Evolutionary conservation across 2,329 filamentous ascomycete genomes (phyloP).

Genomic region (Huntiella abstrusa): DNA sequence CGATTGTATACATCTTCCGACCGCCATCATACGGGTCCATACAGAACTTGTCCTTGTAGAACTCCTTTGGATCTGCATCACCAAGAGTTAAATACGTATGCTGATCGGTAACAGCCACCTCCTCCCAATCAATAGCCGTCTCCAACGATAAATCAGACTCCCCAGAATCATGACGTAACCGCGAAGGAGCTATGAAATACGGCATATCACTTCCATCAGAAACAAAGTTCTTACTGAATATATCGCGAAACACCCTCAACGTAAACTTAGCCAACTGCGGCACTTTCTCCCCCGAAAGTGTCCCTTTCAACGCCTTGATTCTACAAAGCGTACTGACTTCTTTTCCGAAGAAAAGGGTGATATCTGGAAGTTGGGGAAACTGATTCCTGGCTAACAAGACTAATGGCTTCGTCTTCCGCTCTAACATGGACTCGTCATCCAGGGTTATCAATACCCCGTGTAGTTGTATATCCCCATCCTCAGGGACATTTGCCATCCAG

Average conservation of each 20-base stretch:
- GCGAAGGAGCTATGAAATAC: constrained; percentile 60
- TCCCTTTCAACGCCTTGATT: constrained; percentile 24
- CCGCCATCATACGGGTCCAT: constrained; percentile 42
- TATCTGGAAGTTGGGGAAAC: constrained; percentile 45
- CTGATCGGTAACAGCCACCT: constrained; percentile 25
- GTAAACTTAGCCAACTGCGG: constrained; percentile 51
- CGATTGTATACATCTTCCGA: constrained; percentile 37
- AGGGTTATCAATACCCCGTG: constrained; percentile 37
- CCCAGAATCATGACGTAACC: constrained; percentile 14
- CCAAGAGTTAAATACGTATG: constrained; percentile 17
- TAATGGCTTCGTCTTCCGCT: constrained; percentile 41
- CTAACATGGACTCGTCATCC: constrained; percentile 33
- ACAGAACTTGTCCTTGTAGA: constrained; percentile 35
- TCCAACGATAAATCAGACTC: background rate
- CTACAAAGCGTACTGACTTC: constrained; percentile 39
- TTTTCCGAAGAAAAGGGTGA: constrained; percentile 54
- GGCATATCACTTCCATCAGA: constrained; percentile 44
- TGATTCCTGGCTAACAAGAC: constrained; percentile 49
- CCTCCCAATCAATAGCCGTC: constrained; percentile 40
- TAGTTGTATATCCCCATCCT: constrained; percentile 12
- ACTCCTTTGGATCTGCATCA: constrained; percentile 26
- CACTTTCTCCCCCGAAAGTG: constrained; percentile 25
- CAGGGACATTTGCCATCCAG: constrained; percentile 40
- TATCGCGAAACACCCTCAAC: constrained; percentile 54
- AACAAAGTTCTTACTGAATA: constrained; percentile 79